Evolutionary conservation across 108 stramenopile genomes (phyloP).

Genomic region (Hondaea fermentalgiana): DNA sequence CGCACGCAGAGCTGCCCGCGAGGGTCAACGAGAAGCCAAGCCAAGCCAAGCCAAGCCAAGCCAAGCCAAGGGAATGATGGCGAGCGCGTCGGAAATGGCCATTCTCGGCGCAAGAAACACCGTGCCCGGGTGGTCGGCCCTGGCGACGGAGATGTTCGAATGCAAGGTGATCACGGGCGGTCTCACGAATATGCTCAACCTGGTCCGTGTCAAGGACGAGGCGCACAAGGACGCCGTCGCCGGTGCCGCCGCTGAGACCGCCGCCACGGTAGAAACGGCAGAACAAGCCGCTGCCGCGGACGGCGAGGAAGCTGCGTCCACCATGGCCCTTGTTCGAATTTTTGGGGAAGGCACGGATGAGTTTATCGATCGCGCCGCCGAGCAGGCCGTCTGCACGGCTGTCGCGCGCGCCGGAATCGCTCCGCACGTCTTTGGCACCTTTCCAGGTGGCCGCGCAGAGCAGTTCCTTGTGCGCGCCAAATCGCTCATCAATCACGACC

Average conservation of each 20-base stretch:
- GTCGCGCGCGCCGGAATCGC: background rate
- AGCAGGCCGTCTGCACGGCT: background rate
- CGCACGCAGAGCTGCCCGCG: too few relatives aligned
- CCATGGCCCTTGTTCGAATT: background rate
- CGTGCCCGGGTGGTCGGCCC: background rate
- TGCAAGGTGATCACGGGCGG: background rate
- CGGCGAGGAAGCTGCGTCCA: background rate
- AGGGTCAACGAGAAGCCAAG: background rate
- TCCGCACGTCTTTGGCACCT: background rate
- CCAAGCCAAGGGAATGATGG: background rate
- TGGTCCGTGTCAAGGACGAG: background rate
- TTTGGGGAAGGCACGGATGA: slow-evolving; percentile 8
- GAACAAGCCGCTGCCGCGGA: background rate
- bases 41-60: background rate
- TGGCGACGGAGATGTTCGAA: background rate
- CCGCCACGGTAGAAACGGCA: background rate
- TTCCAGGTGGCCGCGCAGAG: background rate
- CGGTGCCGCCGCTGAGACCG: background rate
- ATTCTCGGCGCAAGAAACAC: background rate
- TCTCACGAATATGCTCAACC: background rate
- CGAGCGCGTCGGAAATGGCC: background rate
- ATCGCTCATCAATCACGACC: background rate
- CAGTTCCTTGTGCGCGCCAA: background rate
- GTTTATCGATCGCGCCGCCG: slow-evolving; percentile 5
- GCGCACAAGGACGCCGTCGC: background rate